Percentiles rank a stretch among this genome's conserved stretches.
Evolutionary conservation across 1,284 basidiomycete genomes (phyloP).

Genomic region (Afroboletus lepidellus): DNA sequence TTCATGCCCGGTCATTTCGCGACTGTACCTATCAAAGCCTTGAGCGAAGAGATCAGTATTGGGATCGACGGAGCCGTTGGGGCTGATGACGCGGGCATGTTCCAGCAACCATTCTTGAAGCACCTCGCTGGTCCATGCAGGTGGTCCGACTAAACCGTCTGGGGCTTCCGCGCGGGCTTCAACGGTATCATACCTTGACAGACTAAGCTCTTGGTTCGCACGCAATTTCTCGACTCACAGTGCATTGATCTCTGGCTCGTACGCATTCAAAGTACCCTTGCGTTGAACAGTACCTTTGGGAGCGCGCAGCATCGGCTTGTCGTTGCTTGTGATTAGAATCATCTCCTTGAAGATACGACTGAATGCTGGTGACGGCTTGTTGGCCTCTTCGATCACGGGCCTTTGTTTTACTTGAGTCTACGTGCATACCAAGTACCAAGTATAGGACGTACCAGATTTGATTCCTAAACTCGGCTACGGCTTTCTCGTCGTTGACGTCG

Average conservation of each 20-base stretch:
- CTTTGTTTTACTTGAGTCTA: slow-evolving; percentile 12
- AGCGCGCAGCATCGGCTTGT: slow-evolving; percentile 32
- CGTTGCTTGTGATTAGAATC: slow-evolving; percentile 20
- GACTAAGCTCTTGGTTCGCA: background rate
- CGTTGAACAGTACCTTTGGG: slow-evolving; percentile 29
- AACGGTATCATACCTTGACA: slow-evolving; percentile 28
- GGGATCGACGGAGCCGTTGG: slow-evolving; percentile 12
- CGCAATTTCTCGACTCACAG: slow-evolving; percentile 18
- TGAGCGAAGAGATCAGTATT: slow-evolving; percentile 33
- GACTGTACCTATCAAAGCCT: slow-evolving; percentile 37
- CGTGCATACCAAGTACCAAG: background rate
- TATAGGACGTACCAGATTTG: slow-evolving; percentile 36
- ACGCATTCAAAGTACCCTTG: slow-evolving; percentile 20
- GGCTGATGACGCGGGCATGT: slow-evolving; percentile 27
- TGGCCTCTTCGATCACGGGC: slow-evolving; percentile 29
- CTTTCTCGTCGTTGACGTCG: slow-evolving; percentile 3
- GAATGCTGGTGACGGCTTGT: slow-evolving; percentile 27
- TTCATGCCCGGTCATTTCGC: background rate
- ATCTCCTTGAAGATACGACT: slow-evolving; percentile 34
- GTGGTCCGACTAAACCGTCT: slow-evolving; percentile 16
- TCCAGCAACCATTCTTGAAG: slow-evolving; percentile 32
- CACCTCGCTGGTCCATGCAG: slow-evolving; percentile 21
- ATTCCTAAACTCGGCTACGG: slow-evolving; percentile 35
- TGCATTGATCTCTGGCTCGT: slow-evolving; percentile 27
- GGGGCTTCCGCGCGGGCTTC: slow-evolving; percentile 21